Percentiles rank a stretch among this genome's conserved stretches.
Conservation (phyloP, 257 asterid species). For the Solanum stenotomum region DNA sequence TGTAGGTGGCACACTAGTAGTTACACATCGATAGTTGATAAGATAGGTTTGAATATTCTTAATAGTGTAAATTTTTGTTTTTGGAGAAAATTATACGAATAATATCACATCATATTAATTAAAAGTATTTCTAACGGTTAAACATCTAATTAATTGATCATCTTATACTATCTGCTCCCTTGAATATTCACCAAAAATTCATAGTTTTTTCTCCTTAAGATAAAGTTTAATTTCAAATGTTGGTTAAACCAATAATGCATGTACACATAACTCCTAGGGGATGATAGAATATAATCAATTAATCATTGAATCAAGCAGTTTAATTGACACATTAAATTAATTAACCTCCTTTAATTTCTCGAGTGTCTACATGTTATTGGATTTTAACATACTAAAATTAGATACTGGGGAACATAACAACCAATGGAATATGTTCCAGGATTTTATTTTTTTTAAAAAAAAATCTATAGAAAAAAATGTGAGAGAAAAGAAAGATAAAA, state of each 20-base stretch:
- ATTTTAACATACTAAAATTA: neutral
- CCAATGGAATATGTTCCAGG: neutral
- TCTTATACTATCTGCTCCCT: neutral
- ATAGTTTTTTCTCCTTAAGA: neutral
- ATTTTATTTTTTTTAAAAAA: neutral
- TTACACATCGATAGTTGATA: neutral
- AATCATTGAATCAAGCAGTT: neutral
- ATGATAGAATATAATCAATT: neutral
- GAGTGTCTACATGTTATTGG: slow-evolving; percentile 2
- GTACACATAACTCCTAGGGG: neutral
- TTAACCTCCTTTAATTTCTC: neutral
- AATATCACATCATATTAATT: too few relatives aligned
- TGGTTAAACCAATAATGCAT: neutral
- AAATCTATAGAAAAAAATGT: neutral
- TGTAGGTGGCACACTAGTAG: neutral
- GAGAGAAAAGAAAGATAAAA: neutral
- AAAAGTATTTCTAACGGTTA: neutral
- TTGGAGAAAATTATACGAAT: too few relatives aligned
- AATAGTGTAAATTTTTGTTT: neutral
- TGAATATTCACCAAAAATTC: neutral
- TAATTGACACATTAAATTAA: neutral
- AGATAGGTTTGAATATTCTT: neutral
- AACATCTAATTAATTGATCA: neutral
- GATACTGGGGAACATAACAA: neutral
- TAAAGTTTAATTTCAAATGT: neutral